Evolutionary conservation across 352 stramenopile genomes (phyloP).

Genomic region (Lagenidium giganteum): DNA sequence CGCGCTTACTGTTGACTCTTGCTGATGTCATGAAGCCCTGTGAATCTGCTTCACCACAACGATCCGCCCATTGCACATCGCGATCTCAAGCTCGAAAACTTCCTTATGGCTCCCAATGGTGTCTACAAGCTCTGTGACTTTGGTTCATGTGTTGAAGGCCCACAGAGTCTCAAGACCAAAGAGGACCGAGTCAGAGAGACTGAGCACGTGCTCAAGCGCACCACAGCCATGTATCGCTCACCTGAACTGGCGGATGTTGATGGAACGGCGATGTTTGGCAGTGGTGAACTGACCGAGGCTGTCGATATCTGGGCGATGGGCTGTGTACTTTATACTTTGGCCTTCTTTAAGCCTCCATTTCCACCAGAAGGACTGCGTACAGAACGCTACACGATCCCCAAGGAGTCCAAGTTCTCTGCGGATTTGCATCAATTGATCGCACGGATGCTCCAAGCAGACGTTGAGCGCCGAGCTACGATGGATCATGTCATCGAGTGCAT

Average conservation of each 20-base stretch:
- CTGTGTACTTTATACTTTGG: conserved; percentile 95
- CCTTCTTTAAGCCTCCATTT: conserved; percentile 96
- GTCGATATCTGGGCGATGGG: conserved; percentile 94
- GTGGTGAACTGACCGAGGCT: conserved; percentile 86
- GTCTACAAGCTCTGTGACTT: conserved; percentile 96
- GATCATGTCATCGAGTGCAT: conserved; percentile 91
- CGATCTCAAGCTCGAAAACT: conserved; percentile 98
- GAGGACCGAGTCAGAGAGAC: conserved; percentile 83
- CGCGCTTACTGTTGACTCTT: no score
- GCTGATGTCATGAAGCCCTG: conserved; percentile 49
- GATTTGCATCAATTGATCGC: conserved; percentile 87
- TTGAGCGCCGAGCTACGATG: conserved; percentile 88
- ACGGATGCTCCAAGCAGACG: conserved; percentile 89
- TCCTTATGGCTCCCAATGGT: conserved; percentile 85
- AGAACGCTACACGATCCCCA: conserved; percentile 91
- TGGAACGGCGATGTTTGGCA: conserved; percentile 88
- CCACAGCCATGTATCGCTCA: conserved; percentile 96
- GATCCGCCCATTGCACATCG: conserved; percentile 92
- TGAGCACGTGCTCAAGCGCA: conserved; percentile 95
- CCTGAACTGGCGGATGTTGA: conserved; percentile 96
- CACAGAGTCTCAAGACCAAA: conserved; percentile 75
- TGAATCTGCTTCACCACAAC: conserved; percentile 58
- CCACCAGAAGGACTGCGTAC: conserved; percentile 92
- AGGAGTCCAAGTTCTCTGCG: conserved; percentile 86
- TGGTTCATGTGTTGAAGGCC: conserved; percentile 85